Evolutionary conservation across 2,329 filamentous ascomycete genomes (phyloP).

Genomic region (Coniochaeta sp.): DNA sequence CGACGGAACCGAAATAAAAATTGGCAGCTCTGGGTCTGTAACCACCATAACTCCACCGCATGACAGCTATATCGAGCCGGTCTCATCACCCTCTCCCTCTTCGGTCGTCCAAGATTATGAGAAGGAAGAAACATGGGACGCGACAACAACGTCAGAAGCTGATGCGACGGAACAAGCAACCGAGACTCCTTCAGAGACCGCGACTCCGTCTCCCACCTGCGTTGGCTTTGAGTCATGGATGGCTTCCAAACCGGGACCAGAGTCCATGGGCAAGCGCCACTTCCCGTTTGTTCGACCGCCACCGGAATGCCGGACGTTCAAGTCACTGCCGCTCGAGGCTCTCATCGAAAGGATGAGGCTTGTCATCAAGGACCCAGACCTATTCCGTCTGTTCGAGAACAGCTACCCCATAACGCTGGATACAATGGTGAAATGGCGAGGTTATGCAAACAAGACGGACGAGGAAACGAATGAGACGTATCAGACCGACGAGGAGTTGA

Average conservation of each 20-base stretch:
- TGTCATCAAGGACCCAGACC: slow-evolving; percentile 45
- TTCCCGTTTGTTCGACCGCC: slow-evolving; percentile 44
- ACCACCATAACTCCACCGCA: background rate
- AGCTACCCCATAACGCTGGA: slow-evolving; percentile 78
- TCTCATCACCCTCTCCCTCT: background rate
- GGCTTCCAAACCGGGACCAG: slow-evolving; percentile 14
- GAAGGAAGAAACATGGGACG: background rate
- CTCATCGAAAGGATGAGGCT: slow-evolving; percentile 43
- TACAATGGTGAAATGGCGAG: slow-evolving; percentile 74
- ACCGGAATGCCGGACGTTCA: slow-evolving; percentile 62
- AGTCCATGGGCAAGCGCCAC: slow-evolving; percentile 19
- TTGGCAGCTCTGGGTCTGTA: background rate
- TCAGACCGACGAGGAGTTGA: slow-evolving; percentile 50
- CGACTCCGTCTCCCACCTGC: slow-evolving; percentile 7
- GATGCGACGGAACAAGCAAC: background rate
- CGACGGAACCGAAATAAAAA: background rate
- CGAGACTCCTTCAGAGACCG: background rate
- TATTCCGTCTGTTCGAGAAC: slow-evolving; percentile 76
- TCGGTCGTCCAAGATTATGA: background rate
- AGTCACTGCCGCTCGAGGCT: slow-evolving; percentile 59
- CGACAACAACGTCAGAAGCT: background rate
- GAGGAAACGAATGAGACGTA: slow-evolving; percentile 19
- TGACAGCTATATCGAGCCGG: background rate
- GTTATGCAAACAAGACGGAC: slow-evolving; percentile 35
- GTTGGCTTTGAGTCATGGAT: slow-evolving; percentile 16